Evolutionary conservation across 805 yeast species (phyloP).

Genomic region (Yarrowia divulgata): DNA sequence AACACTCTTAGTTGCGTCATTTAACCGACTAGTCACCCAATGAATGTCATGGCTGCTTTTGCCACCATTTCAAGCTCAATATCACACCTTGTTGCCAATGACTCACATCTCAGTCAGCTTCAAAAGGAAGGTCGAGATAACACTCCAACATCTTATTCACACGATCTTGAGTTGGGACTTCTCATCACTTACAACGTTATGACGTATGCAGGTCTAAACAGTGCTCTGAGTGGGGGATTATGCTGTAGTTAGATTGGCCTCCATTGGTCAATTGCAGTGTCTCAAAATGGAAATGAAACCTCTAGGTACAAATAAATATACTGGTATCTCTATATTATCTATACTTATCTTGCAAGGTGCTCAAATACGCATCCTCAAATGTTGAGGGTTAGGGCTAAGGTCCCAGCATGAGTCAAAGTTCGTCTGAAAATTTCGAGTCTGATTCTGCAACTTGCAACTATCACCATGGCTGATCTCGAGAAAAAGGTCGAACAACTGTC

Average conservation of each 20-base stretch:
- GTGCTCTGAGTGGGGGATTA: not conserved
- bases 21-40: not conserved
- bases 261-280: too few species aligned
- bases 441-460: constrained; percentile 9
- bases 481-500: constrained; percentile 42
- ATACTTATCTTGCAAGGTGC: too few species aligned
- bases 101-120: not conserved
- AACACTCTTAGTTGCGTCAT: too few species aligned
- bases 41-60: not conserved
- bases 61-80: not conserved
- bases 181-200: not conserved
- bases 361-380: not conserved
- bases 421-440: constrained; percentile 10
- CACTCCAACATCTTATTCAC: not conserved
- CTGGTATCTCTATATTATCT: too few species aligned
- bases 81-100: not conserved
- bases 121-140: constrained; percentile 4
- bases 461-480: constrained; percentile 43
- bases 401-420: constrained; percentile 9
- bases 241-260: not conserved
- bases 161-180: constrained; percentile 18
- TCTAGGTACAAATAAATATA: not conserved
- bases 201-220: not conserved
- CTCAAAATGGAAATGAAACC: not conserved
- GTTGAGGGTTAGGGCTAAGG: not conserved